phyloP scores from a whole-genome alignment of 2,329 filamentous ascomycete genomes.

The Pestalotiopsis fici region DNA sequence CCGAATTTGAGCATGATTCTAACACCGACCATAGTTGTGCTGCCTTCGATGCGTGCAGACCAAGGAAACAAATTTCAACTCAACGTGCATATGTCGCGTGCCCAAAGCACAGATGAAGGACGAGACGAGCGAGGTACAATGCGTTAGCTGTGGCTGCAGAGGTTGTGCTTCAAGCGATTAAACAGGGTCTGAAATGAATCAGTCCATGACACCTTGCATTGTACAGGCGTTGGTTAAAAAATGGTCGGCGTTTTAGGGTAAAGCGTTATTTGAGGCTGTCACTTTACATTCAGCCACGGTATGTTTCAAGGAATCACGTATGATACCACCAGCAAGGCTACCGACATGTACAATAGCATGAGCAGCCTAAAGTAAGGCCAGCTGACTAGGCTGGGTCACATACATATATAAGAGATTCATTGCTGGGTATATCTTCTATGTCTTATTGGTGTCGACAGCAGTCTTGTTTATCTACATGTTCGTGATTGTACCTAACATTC shows the following conservation, averaged over 20 bases:
- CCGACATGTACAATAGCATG: not conserved
- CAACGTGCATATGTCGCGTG: conserved; percentile 95
- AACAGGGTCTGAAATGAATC: conserved; percentile 8
- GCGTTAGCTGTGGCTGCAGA: conserved; percentile 91
- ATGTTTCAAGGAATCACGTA: not conserved
- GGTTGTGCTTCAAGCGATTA: conserved; percentile 87
- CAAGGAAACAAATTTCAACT: conserved; percentile 99
- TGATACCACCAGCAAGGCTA: not conserved
- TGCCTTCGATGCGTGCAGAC: conserved; percentile 96
- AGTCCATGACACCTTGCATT: not conserved
- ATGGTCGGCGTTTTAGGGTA: not conserved
- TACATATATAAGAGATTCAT: not conserved
- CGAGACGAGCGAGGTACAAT: conserved; percentile 79
- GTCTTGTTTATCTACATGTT: not conserved
- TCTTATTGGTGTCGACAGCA: not conserved
- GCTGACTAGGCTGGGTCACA: not conserved
- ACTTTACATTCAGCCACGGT: not conserved
- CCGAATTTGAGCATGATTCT: conserved; percentile 17
- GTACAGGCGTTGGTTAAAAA: not conserved
- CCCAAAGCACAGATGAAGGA: conserved; percentile 89
- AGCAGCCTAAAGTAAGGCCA: not conserved
- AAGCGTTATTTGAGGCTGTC: not conserved
- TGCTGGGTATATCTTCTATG: not conserved
- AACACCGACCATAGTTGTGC: conserved; percentile 66
- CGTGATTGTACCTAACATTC: not conserved